Base-by-base conservation (phyloP, 2,329 filamentous ascomycete genomes). In the Orbilia quercus region DNA sequence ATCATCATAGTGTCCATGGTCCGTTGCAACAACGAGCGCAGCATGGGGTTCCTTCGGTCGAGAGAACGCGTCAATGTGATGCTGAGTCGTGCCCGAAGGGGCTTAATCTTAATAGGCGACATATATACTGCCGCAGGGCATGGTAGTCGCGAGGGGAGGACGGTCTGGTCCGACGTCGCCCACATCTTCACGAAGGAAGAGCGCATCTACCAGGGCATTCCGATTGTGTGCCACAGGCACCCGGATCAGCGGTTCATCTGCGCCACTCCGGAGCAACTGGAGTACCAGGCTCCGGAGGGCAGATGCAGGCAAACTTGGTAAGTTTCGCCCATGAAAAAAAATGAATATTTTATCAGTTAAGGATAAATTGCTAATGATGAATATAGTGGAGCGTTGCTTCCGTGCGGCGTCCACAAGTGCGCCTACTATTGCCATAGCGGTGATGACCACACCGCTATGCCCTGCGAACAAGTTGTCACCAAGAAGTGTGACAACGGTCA, bases 1-100 rank as follows among this genome's bases (percentile, higher is more conserved):
- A 89, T 93, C 14, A 87, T 92, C 0, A 84, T 93, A 6, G 85
- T 82, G 0, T 89, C 88, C 0, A 79, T 92, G 9, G 91, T 89
- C 0, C 82, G 90, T 2, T 90, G 89, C 78, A 92, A 92, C 74
- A 66, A 77, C 0, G 77, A 78, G 0, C 84, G 86, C 0, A 87
- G 91, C 0, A 90, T 92, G 28, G 90, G 90, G 0, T 82, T 88
- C 0, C 86, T 86, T 0, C 47, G 34, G 42, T 42, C 45, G 9
- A 47, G 47, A 25, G 85, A 92, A 75, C 83, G 90, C 0, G 78
- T 92, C 0, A 91, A 91, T 16, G 90, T 92, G 0, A 80, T 72
- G 18, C 34, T 72, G 1, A 72, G 89, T 0, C 82, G 90, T 67
- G 89, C 90, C 0, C 83, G 89, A 0, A 81, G 90, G 60, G 85